A percentile compares a stretch with the other conserved stretches of the same genome.
Conservation (phyloP, 371 early-diverging fungal species). For the Mortierella sp. region DNA sequence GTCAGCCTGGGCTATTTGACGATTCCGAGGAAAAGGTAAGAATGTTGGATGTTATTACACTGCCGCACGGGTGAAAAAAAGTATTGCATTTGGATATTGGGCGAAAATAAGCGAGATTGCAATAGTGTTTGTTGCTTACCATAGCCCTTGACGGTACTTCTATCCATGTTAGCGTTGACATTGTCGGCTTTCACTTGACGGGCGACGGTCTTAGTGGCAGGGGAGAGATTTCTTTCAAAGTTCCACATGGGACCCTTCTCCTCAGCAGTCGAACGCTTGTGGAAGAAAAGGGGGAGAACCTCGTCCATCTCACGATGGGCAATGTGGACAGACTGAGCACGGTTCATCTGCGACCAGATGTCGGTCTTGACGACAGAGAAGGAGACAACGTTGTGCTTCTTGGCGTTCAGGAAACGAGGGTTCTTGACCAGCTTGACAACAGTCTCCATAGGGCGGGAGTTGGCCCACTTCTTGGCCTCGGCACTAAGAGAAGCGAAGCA, state of each 20-base stretch:
- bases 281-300: slow-evolving; percentile 16
- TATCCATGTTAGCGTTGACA: slow-evolving; percentile 34
- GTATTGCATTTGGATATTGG: background rate
- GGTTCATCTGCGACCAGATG: slow-evolving; percentile 45
- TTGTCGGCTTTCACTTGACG: background rate
- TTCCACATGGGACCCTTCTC: slow-evolving; percentile 43
- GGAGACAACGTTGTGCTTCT: slow-evolving; percentile 15
- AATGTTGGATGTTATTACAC: background rate
- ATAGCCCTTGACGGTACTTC: slow-evolving; percentile 34
- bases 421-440: slow-evolving; percentile 47
- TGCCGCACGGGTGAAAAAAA: background rate
- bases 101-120: background rate
- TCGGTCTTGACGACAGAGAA: slow-evolving; percentile 26
- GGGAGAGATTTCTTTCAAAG: slow-evolving; percentile 25
- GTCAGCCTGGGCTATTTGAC: slow-evolving; percentile 28
- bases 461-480: slow-evolving; percentile 10
- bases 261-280: slow-evolving; percentile 31
- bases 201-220: slow-evolving; percentile 14
- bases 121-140: slow-evolving; percentile 18
- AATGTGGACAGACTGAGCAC: slow-evolving; percentile 30
- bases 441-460: slow-evolving; percentile 24
- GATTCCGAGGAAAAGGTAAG: background rate
- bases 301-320: slow-evolving; percentile 25
- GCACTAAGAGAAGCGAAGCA: slow-evolving; percentile 22
- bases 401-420: slow-evolving; percentile 16